phyloP scores from a whole-genome alignment of 2,329 filamentous ascomycete genomes.

The Incumbomyces delicatus region DNA sequence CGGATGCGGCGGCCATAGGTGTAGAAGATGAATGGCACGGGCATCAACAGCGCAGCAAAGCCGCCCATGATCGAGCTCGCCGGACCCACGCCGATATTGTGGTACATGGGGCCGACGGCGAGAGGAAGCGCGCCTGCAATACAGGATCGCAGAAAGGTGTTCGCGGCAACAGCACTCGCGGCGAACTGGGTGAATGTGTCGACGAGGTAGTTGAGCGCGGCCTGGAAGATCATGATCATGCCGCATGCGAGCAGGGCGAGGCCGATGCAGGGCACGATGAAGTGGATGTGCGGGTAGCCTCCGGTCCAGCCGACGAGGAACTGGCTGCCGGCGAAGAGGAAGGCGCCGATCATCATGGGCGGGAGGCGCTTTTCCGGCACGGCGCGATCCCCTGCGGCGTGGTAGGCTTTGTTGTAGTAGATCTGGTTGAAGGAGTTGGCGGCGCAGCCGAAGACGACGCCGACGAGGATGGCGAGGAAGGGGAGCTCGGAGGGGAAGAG shows the following conservation, averaged over 20 bases:
- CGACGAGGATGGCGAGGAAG: slow-evolving; percentile 41
- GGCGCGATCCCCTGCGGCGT: slow-evolving; percentile 12
- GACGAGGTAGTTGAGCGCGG: slow-evolving; percentile 34
- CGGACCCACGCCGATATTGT: slow-evolving; percentile 39
- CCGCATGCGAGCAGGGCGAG: slow-evolving; percentile 31
- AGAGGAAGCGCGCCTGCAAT: slow-evolving; percentile 41
- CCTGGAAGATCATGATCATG: slow-evolving; percentile 34
- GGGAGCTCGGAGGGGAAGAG: slow-evolving; percentile 38
- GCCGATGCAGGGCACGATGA: slow-evolving; percentile 31
- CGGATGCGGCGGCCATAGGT: slow-evolving; percentile 32
- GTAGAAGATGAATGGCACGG: slow-evolving; percentile 37
- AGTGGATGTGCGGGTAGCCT: slow-evolving; percentile 25
- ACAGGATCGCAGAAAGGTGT: slow-evolving; percentile 37
- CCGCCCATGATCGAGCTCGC: slow-evolving; percentile 38
- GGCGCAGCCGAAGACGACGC: slow-evolving; percentile 30
- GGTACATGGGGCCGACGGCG: slow-evolving; percentile 38
- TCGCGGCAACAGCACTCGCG: slow-evolving; percentile 35
- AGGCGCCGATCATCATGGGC: slow-evolving; percentile 40
- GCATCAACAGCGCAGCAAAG: slow-evolving; percentile 34
- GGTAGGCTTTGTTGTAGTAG: slow-evolving; percentile 20
- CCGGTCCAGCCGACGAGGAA: slow-evolving; percentile 55
- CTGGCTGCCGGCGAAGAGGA: slow-evolving; percentile 45
- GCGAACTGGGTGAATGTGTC: slow-evolving; percentile 36
- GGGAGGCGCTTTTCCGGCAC: slow-evolving; percentile 43
- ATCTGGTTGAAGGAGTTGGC: slow-evolving; percentile 36